Conservation (phyloP, 768 basidiomycete species). For the Mycena galopus region DNA sequence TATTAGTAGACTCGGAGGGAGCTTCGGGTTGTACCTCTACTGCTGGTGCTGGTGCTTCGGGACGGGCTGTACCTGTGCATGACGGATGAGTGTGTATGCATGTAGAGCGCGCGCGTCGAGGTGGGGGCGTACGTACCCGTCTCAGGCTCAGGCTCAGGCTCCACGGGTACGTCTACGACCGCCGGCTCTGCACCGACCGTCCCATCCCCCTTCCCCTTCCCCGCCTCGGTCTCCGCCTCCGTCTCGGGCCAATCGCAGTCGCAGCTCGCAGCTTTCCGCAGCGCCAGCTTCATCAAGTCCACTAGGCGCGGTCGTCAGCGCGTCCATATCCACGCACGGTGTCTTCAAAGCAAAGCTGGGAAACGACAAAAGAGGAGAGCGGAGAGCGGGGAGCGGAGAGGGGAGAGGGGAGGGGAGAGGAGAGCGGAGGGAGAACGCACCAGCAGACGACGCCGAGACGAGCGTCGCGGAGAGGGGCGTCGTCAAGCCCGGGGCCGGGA, state of each 20-base stretch:
- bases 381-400: no score
- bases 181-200: neutral
- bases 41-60: neutral
- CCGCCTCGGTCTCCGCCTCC: no score
- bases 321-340: no score
- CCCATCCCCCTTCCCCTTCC: neutral
- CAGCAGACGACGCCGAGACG: neutral
- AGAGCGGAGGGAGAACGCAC: neutral
- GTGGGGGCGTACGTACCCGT: neutral
- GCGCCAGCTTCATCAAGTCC: no score
- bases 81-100: neutral
- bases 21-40: neutral
- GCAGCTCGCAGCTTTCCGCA: no score
- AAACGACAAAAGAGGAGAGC: no score
- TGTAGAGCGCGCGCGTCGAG: neutral
- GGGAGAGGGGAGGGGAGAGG: no score
- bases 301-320: no score
- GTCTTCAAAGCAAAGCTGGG: no score
- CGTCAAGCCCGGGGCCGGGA: neutral
- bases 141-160: neutral
- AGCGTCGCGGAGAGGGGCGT: neutral
- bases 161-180: neutral
- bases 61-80: neutral
- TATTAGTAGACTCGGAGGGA: no score
- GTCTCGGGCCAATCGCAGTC: no score